Conservation (phyloP, 179 eudicot genomes). For the Spinacia oleracea region DNA sequence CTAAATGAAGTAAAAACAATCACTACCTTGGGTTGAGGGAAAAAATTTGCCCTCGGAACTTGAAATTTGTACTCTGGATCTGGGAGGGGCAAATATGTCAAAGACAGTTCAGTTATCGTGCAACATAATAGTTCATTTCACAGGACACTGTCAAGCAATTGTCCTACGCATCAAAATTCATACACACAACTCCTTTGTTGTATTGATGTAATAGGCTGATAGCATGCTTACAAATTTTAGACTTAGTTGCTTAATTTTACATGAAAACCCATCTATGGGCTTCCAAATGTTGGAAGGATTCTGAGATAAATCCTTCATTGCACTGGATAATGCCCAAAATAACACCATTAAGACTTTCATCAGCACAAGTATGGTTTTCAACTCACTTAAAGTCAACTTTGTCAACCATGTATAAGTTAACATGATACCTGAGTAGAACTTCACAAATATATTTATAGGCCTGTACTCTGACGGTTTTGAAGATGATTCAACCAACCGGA, state of each 20-base stretch:
- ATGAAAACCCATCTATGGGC: background rate
- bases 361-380: background rate
- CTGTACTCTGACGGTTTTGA: slow-evolving; percentile 76
- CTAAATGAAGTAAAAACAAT: no score
- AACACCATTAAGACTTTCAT: background rate
- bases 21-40: slow-evolving; percentile 93
- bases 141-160: background rate
- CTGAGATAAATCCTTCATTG: background rate
- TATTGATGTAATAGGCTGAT: background rate
- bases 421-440: slow-evolving; percentile 77
- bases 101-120: background rate
- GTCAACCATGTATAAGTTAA: background rate
- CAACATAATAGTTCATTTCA: background rate
- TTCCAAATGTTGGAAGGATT: slow-evolving; percentile 3
- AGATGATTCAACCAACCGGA: slow-evolving; percentile 71
- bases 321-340: background rate
- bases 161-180: background rate
- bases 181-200: background rate
- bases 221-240: background rate
- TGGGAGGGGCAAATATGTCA: slow-evolving; percentile 30
- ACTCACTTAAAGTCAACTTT: background rate
- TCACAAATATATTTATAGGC: slow-evolving; percentile 79
- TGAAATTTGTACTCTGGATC: slow-evolving; percentile 84
- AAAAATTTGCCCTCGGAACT: slow-evolving; percentile 78
- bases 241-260: background rate